Percentiles rank a stretch among this genome's conserved stretches.
phyloP scores from a whole-genome alignment of 2,329 filamentous ascomycete genomes.

The Neonectria neomacrospora region DNA sequence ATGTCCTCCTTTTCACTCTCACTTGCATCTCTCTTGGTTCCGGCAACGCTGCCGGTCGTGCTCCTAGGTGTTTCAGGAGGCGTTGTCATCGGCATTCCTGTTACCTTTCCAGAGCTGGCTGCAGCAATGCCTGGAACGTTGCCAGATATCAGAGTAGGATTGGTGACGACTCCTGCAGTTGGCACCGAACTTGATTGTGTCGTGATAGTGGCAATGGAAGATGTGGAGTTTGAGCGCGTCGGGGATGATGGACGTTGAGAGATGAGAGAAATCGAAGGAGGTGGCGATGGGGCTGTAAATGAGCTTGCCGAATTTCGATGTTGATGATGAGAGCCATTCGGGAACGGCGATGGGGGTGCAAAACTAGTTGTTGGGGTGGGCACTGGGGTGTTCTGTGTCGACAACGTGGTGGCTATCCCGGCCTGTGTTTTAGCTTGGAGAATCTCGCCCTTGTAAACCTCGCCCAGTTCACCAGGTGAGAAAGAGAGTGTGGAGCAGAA shows the following conservation, averaged over 20 bases:
- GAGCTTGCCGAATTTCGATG: conserved; percentile 69
- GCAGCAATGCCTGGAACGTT: conserved; percentile 82
- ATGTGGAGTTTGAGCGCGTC: conserved; percentile 85
- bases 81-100: conserved; percentile 80
- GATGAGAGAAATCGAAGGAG: conserved; percentile 65
- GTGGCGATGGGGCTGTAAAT: conserved; percentile 67
- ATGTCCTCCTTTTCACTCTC: conserved; percentile 65
- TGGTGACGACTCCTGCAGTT: conserved; percentile 70
- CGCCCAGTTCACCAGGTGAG: conserved; percentile 82
- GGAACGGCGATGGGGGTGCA: conserved; percentile 69
- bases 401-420: conserved; percentile 56
- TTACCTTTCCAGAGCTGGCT: conserved; percentile 72
- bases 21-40: conserved; percentile 67
- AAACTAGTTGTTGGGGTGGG: conserved; percentile 75
- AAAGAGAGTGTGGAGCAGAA: conserved; percentile 96
- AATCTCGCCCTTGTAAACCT: conserved; percentile 78
- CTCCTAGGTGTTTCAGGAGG: conserved; percentile 85
- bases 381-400: conserved; percentile 74
- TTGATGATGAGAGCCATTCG: conserved; percentile 60
- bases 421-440: conserved; percentile 60
- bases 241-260: conserved; percentile 79
- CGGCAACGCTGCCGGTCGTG: conserved; percentile 48
- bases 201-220: conserved; percentile 80
- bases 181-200: conserved; percentile 67
- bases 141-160: conserved; percentile 81